Percentiles rank a stretch among this genome's conserved stretches.
Evolutionary conservation across 345 rosid genomes (phyloP).

Genomic region (Limnanthes douglasii): DNA sequence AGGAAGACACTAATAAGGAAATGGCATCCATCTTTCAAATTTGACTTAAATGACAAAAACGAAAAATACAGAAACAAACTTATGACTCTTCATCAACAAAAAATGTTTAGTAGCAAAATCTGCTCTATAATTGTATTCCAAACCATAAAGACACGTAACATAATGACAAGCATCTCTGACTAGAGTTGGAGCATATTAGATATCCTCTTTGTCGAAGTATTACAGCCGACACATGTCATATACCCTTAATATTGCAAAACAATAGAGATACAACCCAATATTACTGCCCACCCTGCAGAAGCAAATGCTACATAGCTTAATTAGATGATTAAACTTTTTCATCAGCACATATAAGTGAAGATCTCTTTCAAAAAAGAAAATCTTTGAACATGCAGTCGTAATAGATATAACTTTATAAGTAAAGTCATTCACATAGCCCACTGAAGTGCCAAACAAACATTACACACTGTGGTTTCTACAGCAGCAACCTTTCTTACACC

Average conservation of each 20-base stretch:
- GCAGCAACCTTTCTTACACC: not conserved
- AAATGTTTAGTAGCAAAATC: slow-evolving; percentile 5
- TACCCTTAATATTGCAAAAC: too few relatives aligned
- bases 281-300: too few relatives aligned
- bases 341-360: too few relatives aligned
- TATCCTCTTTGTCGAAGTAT: too few relatives aligned
- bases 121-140: slow-evolving; percentile 2
- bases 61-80: slow-evolving; percentile 4
- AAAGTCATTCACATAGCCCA: not conserved
- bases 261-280: too few relatives aligned
- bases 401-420: too few relatives aligned
- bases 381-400: too few relatives aligned
- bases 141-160: slow-evolving; percentile 5
- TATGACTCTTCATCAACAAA: slow-evolving; percentile 8
- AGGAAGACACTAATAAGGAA: slow-evolving; percentile 4
- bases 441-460: not conserved
- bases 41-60: slow-evolving; percentile 6
- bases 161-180: slow-evolving; percentile 4
- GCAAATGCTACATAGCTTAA: too few relatives aligned
- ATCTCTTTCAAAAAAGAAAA: too few relatives aligned
- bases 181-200: too few relatives aligned
- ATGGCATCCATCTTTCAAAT: slow-evolving; percentile 1
- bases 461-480: not conserved
- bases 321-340: too few relatives aligned
- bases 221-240: too few relatives aligned